Evolutionary conservation across 176 grass and related monocot species (phyloP), one percentile per base, ranked within the genome.

Genomic region (Chloris gayana): DNA sequence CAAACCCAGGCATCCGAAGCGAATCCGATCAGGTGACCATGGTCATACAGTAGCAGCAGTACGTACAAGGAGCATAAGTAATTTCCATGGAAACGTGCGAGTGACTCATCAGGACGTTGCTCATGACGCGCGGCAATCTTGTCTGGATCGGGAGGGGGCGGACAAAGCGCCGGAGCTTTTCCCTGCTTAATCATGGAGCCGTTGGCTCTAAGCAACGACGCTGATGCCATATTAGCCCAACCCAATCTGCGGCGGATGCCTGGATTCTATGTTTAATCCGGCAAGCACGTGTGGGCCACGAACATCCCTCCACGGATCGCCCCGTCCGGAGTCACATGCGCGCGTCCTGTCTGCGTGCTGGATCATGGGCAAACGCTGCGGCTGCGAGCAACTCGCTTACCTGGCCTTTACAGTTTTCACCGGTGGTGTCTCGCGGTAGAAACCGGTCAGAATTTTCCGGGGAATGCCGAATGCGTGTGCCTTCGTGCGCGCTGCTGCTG

Each of bases 1-100:
- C 41, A 10, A 44, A 34, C 32, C 33, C 57, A 75, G 84, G 87
- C 64, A 89, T 89, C 87, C 87, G 35, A 87, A 73, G 74, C 47
- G 7, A 73, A 9, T 32, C 42, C 21, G 59, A 46, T 29, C 14
- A 35, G 46, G 74, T 21, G 41, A 59, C 18, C 14, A 47, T 7
- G 74, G 10, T 60, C 57, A 14, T 59, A 46, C 37, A 4, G 42
- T 25, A 19, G 10, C 5, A 62, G 7, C 8, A 77, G 8, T 4
- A 38, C 17, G 46, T 19, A 19, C 54, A 21, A 22, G 13, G 60
- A 31, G 53, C 37, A 24, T 69, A 42, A 17, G 22, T 57, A 24
- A 22, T 5, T 0, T 1, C 17, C 22, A 11, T 54, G 31, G 15
- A 39, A 85, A 69, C 80, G 45, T 65, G 59, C 58, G 31, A 51